Conservation (phyloP, 2,329 filamentous ascomycete genomes). For the Colletotrichum gloeosporioides region DNA sequence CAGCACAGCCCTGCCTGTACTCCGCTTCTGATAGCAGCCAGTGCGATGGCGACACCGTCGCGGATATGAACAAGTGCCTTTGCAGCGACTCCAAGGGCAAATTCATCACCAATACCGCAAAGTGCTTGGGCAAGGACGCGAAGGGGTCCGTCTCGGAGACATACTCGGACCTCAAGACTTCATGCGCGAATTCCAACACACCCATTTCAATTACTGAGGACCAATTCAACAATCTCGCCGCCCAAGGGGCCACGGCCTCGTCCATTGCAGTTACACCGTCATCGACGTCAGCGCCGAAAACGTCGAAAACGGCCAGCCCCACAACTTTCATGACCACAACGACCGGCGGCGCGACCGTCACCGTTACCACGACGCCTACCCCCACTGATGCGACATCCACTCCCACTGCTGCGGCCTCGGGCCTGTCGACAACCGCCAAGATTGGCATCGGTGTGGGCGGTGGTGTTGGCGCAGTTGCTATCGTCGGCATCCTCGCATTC, state of each 20-base stretch:
- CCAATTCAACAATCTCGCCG: constrained; percentile 40
- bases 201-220: constrained; percentile 45
- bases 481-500: constrained; percentile 7
- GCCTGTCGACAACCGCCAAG: constrained; percentile 40
- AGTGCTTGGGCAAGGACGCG: constrained; percentile 46
- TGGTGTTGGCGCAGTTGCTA: constrained; percentile 28
- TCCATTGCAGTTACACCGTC: constrained; percentile 23
- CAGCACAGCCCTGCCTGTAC: constrained; percentile 48
- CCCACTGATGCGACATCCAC: not conserved
- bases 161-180: constrained; percentile 47
- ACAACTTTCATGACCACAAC: constrained; percentile 15
- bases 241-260: constrained; percentile 16
- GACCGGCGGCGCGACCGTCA: constrained; percentile 11
- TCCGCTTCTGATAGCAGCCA: constrained; percentile 40
- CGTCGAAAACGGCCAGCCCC: constrained; percentile 19
- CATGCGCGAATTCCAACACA: constrained; percentile 50
- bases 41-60: constrained; percentile 45
- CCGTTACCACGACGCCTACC: not conserved
- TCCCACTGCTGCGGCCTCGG: not conserved
- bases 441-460: constrained; percentile 46
- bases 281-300: constrained; percentile 21
- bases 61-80: constrained; percentile 52
- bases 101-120: constrained; percentile 53
- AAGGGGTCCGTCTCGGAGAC: constrained; percentile 43
- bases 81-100: constrained; percentile 51